Conservation (phyloP, 805 yeast species). For the Kluyveromyces siamensis region DNA sequence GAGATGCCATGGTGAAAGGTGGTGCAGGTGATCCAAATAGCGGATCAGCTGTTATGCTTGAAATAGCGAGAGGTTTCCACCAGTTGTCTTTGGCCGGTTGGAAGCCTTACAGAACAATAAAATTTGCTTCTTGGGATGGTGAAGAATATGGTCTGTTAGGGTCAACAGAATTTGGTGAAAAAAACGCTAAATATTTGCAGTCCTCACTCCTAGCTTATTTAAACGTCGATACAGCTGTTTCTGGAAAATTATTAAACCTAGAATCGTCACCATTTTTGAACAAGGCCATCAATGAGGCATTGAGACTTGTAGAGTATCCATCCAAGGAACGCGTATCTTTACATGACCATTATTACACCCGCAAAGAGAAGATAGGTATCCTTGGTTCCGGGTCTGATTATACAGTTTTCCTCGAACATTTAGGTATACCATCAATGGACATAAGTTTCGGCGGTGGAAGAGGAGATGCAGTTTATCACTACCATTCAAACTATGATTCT, state of each 20-base stretch:
- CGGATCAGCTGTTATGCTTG: slow-evolving; percentile 59
- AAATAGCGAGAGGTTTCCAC: slow-evolving; percentile 51
- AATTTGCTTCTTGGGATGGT: slow-evolving; percentile 76
- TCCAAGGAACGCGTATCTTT: slow-evolving; percentile 18
- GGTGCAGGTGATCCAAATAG: slow-evolving; percentile 77
- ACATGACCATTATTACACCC: slow-evolving; percentile 29
- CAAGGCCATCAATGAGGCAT: slow-evolving; percentile 34
- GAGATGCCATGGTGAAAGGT: slow-evolving; percentile 74
- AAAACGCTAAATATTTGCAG: slow-evolving; percentile 38
- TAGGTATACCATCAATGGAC: slow-evolving; percentile 55
- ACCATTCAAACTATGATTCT: slow-evolving; percentile 70
- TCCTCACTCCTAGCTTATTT: slow-evolving; percentile 55
- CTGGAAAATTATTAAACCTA: slow-evolving; percentile 44
- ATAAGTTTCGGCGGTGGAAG: slow-evolving; percentile 40
- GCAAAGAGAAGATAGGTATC: slow-evolving; percentile 29
- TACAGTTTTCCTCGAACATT: slow-evolving; percentile 49
- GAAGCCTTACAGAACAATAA: slow-evolving; percentile 56
- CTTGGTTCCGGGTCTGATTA: slow-evolving; percentile 70
- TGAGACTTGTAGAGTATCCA: slow-evolving; percentile 43
- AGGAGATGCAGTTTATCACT: slow-evolving; percentile 57
- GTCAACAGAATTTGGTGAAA: slow-evolving; percentile 71
- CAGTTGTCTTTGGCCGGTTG: slow-evolving; percentile 46
- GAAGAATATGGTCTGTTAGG: slow-evolving; percentile 72
- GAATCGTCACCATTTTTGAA: slow-evolving; percentile 53
- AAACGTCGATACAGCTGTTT: slow-evolving; percentile 57